phyloP scores from a whole-genome alignment of 306 rosid genomes.

The Inga laurina region DNA sequence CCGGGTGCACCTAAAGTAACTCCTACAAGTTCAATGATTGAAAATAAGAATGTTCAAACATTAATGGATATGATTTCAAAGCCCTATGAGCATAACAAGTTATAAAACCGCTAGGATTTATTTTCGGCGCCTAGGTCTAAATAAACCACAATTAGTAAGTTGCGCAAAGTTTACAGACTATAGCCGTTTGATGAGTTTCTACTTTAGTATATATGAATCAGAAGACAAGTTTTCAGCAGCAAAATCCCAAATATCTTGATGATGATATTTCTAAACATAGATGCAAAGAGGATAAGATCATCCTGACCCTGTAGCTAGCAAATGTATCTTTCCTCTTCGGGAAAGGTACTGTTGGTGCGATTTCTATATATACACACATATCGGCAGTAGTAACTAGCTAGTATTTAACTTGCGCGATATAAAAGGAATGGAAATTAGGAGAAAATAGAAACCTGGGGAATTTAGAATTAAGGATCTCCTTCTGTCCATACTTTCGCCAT shows the following conservation, averaged over 20 bases:
- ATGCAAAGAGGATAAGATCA: not conserved
- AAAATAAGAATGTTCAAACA: not conserved
- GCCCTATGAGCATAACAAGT: not conserved
- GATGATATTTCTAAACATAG: not conserved
- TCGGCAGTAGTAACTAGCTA: not conserved
- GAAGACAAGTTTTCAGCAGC: not conserved
- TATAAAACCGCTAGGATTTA: not conserved
- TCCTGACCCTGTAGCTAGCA: not conserved
- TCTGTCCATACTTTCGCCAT: constrained; percentile 96
- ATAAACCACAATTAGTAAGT: not conserved
- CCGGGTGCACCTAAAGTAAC: constrained; percentile 80
- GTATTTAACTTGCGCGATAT: not conserved
- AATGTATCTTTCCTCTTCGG: not conserved
- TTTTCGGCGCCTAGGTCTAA: not conserved
- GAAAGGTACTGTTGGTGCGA: not conserved
- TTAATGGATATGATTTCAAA: not conserved
- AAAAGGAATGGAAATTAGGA: not conserved
- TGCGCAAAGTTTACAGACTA: not conserved
- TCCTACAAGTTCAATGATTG: constrained; percentile 44
- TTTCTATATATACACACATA: not conserved
- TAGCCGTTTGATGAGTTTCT: not conserved
- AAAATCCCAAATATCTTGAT: not conserved
- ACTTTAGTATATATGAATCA: not conserved
- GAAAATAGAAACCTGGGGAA: constrained; percentile 65
- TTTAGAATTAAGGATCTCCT: constrained; percentile 68